Base-by-base conservation (phyloP, 139 green algal species). In the Diplosphaera chodatii region DNA sequence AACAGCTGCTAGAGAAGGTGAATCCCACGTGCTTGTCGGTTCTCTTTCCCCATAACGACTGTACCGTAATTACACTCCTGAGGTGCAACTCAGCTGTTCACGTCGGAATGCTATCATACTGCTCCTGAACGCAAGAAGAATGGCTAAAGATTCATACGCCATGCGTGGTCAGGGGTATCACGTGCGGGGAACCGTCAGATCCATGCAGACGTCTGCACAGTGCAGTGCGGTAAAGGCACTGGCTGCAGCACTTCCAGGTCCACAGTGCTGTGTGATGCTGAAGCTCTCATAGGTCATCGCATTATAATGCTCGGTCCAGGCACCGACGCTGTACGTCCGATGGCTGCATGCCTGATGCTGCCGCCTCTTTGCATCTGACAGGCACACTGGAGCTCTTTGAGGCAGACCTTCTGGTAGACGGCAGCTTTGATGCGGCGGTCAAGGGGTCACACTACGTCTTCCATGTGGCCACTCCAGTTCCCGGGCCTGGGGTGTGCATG, bases 381-480 rank as follows among this genome's bases (percentile, higher is more conserved):
- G 83, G 76, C 65, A 75, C 27, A 1, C 71, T 89, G 31, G 55
- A 81, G 70, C 66, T 87, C 15, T 37, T 80, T 1, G 69, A 85
- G 67, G 83, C 83, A 0, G 83, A 89, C 41, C 76, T 89, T 28
- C 71, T 85, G 66, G 27, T 62, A 18, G 37, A 55, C 13, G 74
- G 73, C n/a, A 55, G 67, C 27, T 89, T 89, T 69, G 72, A 84
- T 34, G 48, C 34, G 0, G 74, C 74, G 25, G 56, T 89, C 3
- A 55, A 59, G 48, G 48, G 48, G 4, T 23, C 40, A 22, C 4
- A 74, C n/a, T 91, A 83, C 66, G 74, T 96, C 0, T 96, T 94
- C 80, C 90, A 96, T 73, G 79, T 86, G 2, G 90, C 90, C 1
- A 86, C 80, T 0, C 79, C 90, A 33, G 87, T 96, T 6, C 37